A percentile compares a stretch with the other conserved stretches of the same genome.
Conservation (phyloP, 345 rosid species). For the Carallia pectinifolia region DNA sequence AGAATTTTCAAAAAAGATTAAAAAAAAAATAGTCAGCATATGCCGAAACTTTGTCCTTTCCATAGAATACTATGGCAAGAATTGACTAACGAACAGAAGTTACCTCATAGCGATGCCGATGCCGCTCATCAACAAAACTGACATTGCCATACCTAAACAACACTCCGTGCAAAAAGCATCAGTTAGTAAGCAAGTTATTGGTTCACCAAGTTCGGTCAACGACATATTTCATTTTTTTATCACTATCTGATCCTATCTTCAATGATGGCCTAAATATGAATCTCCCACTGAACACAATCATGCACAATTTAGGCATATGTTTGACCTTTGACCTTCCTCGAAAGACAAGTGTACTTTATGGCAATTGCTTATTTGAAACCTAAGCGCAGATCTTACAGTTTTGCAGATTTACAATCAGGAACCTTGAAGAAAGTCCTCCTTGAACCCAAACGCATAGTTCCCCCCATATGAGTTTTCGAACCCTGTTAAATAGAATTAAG, state of each 20-base stretch:
- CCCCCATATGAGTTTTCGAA: slow-evolving; percentile 97
- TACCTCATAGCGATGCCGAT: slow-evolving; percentile 97
- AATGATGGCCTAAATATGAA: neutral
- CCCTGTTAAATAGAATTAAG: slow-evolving; percentile 43
- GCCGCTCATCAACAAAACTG: slow-evolving; percentile 69
- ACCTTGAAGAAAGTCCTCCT: slow-evolving; percentile 73
- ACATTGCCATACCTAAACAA: slow-evolving; percentile 62
- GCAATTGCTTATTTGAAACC: too few relatives aligned
- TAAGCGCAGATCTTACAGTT: slow-evolving; percentile 47
- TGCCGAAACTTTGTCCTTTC: too few relatives aligned
- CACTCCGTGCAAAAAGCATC: neutral
- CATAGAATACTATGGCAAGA: too few relatives aligned
- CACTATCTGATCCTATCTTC: too few relatives aligned
- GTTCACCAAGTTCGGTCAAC: too few relatives aligned
- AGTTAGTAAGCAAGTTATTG: neutral
- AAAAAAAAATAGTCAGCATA: too few relatives aligned
- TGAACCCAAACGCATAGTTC: slow-evolving; percentile 95
- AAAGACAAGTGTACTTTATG: too few relatives aligned
- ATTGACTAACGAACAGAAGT: slow-evolving; percentile 1
- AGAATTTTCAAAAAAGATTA: neutral
- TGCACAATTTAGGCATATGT: too few relatives aligned
- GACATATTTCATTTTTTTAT: too few relatives aligned
- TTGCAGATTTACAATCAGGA: slow-evolving; percentile 71
- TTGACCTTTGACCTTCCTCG: too few relatives aligned
- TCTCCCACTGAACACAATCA: too few relatives aligned